These are phyloP conservation scores for Dissophora ornata DNA, from an alignment of 192 early-diverging fungal genomes.

Conservation along the genomic window DNA sequence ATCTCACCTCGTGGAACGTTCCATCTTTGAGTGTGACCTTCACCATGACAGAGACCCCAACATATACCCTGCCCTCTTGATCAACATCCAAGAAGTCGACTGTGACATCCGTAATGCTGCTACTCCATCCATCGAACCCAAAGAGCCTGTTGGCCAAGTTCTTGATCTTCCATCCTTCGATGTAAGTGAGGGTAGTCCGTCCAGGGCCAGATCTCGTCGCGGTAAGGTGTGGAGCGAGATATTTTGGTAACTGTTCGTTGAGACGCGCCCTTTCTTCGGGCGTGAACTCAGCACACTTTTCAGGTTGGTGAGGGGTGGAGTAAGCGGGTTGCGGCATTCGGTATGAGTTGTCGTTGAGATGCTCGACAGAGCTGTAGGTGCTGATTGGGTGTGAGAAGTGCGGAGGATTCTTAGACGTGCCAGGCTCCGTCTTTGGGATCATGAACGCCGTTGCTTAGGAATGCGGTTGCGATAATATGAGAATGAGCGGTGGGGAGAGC, in stretches of 20 bases:
- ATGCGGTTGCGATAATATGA: not conserved
- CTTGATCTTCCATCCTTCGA: constrained; percentile 87
- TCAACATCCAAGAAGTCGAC: constrained; percentile 80
- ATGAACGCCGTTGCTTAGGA: not conserved
- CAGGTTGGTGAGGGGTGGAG: no score
- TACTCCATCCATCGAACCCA: constrained; percentile 95
- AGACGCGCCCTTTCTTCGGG: constrained; percentile 31
- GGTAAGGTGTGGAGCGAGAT: constrained; percentile 78
- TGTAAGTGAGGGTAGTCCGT: constrained; percentile 73
- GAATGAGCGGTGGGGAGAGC: not conserved
- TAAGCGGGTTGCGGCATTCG: no score
- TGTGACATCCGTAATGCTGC: constrained; percentile 73
- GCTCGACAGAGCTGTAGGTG: not conserved
- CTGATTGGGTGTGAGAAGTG: not conserved
- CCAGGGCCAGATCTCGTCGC: constrained; percentile 76
- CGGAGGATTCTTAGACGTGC: not conserved
- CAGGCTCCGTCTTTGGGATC: constrained; percentile 29
- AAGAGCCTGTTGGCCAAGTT: constrained; percentile 93
- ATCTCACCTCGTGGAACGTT: constrained; percentile 79
- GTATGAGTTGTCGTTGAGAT: not conserved
- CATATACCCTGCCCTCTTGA: constrained; percentile 58
- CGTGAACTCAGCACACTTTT: constrained; percentile 13
- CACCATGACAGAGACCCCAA: constrained; percentile 82
- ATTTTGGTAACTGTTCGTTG: constrained; percentile 58
- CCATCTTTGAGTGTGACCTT: constrained; percentile 90